phyloP scores from a whole-genome alignment of 2,329 filamentous ascomycete species.

The Fusarium sp. region DNA sequence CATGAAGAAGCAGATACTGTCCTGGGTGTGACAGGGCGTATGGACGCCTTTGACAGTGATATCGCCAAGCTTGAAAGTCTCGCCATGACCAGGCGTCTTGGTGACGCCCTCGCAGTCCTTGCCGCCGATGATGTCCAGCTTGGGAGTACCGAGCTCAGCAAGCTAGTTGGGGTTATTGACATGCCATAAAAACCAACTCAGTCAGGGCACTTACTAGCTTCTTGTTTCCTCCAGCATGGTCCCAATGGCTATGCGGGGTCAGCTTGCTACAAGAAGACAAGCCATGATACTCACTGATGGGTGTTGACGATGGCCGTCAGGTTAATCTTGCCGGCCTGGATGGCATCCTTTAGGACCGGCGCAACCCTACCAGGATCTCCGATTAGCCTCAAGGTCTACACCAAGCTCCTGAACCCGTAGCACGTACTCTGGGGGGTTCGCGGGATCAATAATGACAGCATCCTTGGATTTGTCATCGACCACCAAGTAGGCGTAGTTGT shows the following conservation, averaged over 20 bases:
- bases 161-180: constrained; percentile 46
- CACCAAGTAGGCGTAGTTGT: constrained; percentile 91
- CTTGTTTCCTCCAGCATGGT: constrained; percentile 93
- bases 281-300: constrained; percentile 80
- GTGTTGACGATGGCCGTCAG: constrained; percentile 95
- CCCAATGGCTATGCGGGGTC: constrained; percentile 79
- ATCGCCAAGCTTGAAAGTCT: constrained; percentile 85
- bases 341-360: constrained; percentile 80
- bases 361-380: constrained; percentile 63
- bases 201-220: constrained; percentile 73
- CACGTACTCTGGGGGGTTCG: constrained; percentile 80
- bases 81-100: constrained; percentile 80
- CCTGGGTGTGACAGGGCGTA: constrained; percentile 97
- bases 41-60: constrained; percentile 91
- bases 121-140: constrained; percentile 87
- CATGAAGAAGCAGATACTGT: constrained; percentile 96
- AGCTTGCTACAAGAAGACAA: background rate
- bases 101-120: constrained; percentile 88
- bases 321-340: constrained; percentile 81
- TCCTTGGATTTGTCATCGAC: constrained; percentile 85
- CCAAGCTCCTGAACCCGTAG: constrained; percentile 44
- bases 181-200: background rate
- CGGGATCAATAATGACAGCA: constrained; percentile 85
- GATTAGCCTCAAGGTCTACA: constrained; percentile 16
- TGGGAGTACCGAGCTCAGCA: constrained; percentile 67